Evolutionary conservation across 164 flowering plant genomes (phyloP).

Genomic region (Brasenia schreberi): DNA sequence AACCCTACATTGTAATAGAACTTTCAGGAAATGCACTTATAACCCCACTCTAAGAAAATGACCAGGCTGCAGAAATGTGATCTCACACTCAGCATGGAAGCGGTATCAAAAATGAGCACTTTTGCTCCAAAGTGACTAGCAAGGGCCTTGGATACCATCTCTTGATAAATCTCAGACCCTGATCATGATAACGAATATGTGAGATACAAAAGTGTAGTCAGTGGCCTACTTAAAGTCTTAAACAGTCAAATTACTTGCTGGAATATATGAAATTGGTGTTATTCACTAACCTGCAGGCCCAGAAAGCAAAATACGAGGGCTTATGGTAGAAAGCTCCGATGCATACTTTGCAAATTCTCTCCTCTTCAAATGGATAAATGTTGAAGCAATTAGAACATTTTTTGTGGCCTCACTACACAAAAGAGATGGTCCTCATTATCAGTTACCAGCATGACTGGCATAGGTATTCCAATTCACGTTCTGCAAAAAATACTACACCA

Average conservation of each 20-base stretch:
- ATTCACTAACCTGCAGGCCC: slow-evolving; percentile 61
- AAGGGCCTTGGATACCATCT: slow-evolving; percentile 85
- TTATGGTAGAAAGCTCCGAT: slow-evolving; percentile 59
- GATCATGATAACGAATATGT: slow-evolving; percentile 7
- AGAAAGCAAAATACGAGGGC: slow-evolving; percentile 76
- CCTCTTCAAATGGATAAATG: slow-evolving; percentile 65
- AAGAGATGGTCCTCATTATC: background rate
- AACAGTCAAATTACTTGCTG: background rate
- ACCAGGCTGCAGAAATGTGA: background rate
- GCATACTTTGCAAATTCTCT: slow-evolving; percentile 59
- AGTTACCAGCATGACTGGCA: no score
- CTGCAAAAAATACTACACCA: no score
- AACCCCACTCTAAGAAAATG: background rate
- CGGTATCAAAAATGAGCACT: slow-evolving; percentile 77
- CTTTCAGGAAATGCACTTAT: background rate
- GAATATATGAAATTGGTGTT: background rate
- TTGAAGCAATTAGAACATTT: slow-evolving; percentile 63
- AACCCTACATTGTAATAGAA: slow-evolving; percentile 27
- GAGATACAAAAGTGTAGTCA: background rate
- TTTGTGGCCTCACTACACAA: slow-evolving; percentile 70
- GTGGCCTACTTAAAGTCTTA: background rate
- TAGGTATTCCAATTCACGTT: no score
- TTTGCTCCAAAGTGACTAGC: slow-evolving; percentile 75
- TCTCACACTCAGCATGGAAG: slow-evolving; percentile 68
- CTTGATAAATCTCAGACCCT: slow-evolving; percentile 95